phyloP scores from a whole-genome alignment of 2,329 filamentous ascomycete species.

The Verticillium klebahnii region DNA sequence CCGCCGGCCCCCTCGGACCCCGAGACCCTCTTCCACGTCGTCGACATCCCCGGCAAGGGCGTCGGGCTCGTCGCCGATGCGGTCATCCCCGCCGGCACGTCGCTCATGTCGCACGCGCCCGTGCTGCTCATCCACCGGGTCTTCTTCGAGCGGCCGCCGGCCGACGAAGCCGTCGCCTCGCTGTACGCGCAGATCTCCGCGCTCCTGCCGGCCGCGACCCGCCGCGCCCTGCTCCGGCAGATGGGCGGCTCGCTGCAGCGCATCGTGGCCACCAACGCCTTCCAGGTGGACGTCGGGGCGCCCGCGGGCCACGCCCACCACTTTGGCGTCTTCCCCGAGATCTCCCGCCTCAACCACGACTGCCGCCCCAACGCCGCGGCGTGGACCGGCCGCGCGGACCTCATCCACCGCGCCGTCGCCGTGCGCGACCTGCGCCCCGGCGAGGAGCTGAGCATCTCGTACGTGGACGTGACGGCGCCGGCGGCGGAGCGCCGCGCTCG shows the following conservation, averaged over 20 bases:
- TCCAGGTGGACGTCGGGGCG: constrained; percentile 13
- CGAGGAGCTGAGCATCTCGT: constrained; percentile 38
- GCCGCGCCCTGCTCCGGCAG: constrained; percentile 7
- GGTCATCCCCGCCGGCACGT: constrained; percentile 14
- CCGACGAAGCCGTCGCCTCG: neutral
- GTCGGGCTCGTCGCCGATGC: constrained; percentile 19
- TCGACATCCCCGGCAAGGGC: constrained; percentile 17
- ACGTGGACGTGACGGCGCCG: constrained; percentile 28
- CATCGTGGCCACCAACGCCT: constrained; percentile 13
- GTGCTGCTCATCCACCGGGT: constrained; percentile 12
- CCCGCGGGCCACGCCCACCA: constrained; percentile 7
- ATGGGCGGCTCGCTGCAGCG: neutral
- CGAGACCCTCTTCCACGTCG: constrained; percentile 12
- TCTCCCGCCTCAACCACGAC: constrained; percentile 38
- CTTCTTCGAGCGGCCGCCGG: constrained; percentile 10
- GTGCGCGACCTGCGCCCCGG: constrained; percentile 31
- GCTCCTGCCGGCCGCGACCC: constrained; percentile 4
- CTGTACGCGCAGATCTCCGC: neutral
- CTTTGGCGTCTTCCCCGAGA: constrained; percentile 13
- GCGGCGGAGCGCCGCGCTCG: constrained; percentile 19
- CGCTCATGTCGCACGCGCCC: constrained; percentile 8
- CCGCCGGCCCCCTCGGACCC: constrained; percentile 1
- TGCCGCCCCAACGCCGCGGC: constrained; percentile 40
- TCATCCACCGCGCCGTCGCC: constrained; percentile 33
- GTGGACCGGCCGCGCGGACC: constrained; percentile 29